phyloP scores from a whole-genome alignment of 169 alveolate genomes.

The Perkinsus marinus region DNA sequence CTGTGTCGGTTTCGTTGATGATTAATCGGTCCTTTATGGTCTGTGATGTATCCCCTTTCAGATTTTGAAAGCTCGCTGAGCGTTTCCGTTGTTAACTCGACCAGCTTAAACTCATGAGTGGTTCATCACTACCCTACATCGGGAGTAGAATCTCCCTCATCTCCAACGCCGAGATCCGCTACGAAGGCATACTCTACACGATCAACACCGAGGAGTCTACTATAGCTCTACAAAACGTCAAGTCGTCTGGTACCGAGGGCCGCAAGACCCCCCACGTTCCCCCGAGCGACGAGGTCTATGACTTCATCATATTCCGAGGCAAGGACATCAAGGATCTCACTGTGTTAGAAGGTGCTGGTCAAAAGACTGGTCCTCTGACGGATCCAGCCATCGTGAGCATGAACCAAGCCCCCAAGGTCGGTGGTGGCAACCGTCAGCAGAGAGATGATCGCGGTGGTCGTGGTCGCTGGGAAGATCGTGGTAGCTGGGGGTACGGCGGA shows the following conservation, averaged over 20 bases:
- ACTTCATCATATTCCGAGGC: conserved; percentile 16
- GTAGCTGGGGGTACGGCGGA: neutral
- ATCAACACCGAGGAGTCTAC: conserved; percentile 23
- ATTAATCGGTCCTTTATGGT: neutral
- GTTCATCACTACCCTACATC: conserved; percentile 14
- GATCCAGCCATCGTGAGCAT: neutral
- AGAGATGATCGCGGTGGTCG: neutral
- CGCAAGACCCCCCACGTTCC: conserved; percentile 19
- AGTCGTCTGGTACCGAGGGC: conserved; percentile 21
- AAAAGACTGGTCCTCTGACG: neutral
- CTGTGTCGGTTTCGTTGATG: neutral
- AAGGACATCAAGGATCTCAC: conserved; percentile 21
- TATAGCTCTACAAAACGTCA: conserved; percentile 12
- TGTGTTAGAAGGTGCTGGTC: conserved; percentile 3
- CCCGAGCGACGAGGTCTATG: conserved; percentile 17
- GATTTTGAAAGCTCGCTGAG: neutral
- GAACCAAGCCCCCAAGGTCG: neutral
- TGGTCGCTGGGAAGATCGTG: conserved; percentile 3
- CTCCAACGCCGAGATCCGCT: conserved; percentile 15
- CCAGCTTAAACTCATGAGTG: neutral
- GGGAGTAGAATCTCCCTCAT: conserved; percentile 18
- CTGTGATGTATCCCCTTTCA: neutral
- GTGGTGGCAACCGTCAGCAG: neutral
- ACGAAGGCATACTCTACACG: conserved; percentile 20
- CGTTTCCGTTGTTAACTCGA: neutral